Evolutionary conservation across 805 yeast genomes (phyloP).

Genomic region (Kodamaea hsintzibuensis): DNA sequence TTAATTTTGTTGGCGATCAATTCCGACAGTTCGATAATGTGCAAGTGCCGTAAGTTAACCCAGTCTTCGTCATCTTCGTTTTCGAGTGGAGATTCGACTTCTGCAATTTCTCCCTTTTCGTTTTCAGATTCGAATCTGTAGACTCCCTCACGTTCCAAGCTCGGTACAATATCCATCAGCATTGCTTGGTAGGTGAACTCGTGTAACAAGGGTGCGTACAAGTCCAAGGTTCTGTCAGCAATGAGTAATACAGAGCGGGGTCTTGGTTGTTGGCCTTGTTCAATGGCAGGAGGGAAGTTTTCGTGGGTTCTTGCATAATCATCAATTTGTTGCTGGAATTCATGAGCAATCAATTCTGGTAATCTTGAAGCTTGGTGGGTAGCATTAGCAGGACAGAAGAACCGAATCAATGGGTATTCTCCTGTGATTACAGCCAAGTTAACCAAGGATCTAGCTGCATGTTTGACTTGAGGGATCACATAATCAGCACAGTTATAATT

Average conservation of each 20-base stretch:
- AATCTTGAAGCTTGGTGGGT: conserved; percentile 56
- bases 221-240: conserved; percentile 81
- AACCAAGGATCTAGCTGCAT: conserved; percentile 65
- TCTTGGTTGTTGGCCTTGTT: conserved; percentile 36
- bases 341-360: conserved; percentile 69
- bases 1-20: conserved; percentile 56
- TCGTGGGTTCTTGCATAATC: conserved; percentile 69
- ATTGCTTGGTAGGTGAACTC: conserved; percentile 91
- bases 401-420: conserved; percentile 85
- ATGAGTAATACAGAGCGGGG: conserved; percentile 75
- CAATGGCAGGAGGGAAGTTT: conserved; percentile 59
- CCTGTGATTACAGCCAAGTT: conserved; percentile 76
- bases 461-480: conserved; percentile 56
- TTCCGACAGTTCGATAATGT: conserved; percentile 73
- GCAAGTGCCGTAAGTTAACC: conserved; percentile 69
- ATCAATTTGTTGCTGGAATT: conserved; percentile 71
- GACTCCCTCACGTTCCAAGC: conserved; percentile 40
- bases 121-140: conserved; percentile 58
- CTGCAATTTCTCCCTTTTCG: conserved; percentile 43
- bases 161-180: conserved; percentile 70
- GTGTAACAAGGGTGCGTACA: conserved; percentile 81
- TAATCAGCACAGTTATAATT: conserved; percentile 63
- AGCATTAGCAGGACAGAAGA: conserved; percentile 54
- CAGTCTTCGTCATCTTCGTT: conserved; percentile 73
- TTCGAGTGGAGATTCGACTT: conserved; percentile 42